Evolutionary conservation across 2,329 filamentous ascomycete species (phyloP), one percentile per base, ranked within the genome.

Genomic region (Aspergillus calidoustus): DNA sequence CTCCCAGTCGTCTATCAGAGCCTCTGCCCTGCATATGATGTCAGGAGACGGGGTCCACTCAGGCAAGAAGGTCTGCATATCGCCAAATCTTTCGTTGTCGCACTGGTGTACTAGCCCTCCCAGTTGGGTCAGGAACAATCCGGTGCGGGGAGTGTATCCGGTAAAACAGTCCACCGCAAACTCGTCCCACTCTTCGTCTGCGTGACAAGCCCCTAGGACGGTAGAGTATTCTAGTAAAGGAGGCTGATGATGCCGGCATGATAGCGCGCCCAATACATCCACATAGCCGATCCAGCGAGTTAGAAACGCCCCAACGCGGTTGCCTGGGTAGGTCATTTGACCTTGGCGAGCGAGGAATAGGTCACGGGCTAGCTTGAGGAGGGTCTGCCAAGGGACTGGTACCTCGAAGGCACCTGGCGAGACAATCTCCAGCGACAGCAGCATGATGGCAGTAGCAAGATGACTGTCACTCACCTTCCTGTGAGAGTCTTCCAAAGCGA

Each of bases 251-350:
- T 80, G 80, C 9, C 85, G 84, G 17, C 90, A 90, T 58, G 80
- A 81, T 80, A 96, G 80, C 47, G 87, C 88, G 25, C 91, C 92
- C 59, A 95, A 80, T 1, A 95, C 87, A 71, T 95, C 91, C 22
- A 96, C 83, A 75, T 95, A 95, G 1, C 89, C 90, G 66, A 95
- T 90, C 92, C 92, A 96, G 61, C 90, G 87, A 67, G 87, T 89
- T 9, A 95, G 83, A 71, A 96, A 95, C 57, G 89, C 88, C 84
- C 58, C 91, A 82, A 70, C 86, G 81, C 70, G 88, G 83, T 70
- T 84, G 70, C 59, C 82, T 76, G 68, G 79, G 83, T 69, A 77
- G 76, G 84, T 84, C 30, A 82, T 77, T 55, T 85, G 83, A 9
- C 87, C 83, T 22, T 87, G 86, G 7, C 90, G 86, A 3, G 87